phyloP scores from a whole-genome alignment of 768 basidiomycete genomes.

The Coprinopsis sp. region DNA sequence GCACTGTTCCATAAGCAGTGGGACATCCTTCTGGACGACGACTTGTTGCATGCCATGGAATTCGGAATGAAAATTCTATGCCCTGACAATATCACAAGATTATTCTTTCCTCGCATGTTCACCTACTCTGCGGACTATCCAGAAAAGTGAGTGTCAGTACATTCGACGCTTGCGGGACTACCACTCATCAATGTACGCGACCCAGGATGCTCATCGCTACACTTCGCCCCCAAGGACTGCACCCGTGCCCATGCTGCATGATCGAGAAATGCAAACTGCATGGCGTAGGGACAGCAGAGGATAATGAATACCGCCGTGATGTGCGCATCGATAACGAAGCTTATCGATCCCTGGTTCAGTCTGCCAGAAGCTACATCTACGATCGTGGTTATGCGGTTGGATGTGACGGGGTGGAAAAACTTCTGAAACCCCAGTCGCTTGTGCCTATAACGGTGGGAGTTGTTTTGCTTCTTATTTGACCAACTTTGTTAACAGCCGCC shows the following conservation, averaged over 20 bases:
- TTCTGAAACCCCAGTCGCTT: too few relatives aligned
- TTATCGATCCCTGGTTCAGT: not conserved
- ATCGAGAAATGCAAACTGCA: conserved; percentile 21
- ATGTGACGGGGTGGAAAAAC: too few relatives aligned
- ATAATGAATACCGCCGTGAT: not conserved
- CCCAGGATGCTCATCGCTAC: conserved; percentile 23
- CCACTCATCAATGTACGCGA: not conserved
- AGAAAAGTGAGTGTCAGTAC: conserved; percentile 3
- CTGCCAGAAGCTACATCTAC: not conserved
- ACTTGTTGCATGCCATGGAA: not conserved
- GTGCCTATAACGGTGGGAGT: not conserved
- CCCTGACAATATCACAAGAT: not conserved
- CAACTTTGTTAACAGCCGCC: not conserved
- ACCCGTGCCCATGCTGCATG: conserved; percentile 32
- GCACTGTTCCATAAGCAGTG: conserved; percentile 5
- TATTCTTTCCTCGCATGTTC: conserved; percentile 5
- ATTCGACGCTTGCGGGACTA: not conserved
- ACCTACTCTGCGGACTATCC: conserved; percentile 10
- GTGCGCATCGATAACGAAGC: not conserved
- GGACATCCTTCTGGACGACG: conserved; percentile 3
- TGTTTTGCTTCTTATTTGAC: not conserved
- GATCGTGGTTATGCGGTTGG: too few relatives aligned
- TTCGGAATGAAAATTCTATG: conserved; percentile 5
- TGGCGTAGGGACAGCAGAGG: conserved; percentile 20
- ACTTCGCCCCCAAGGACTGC: conserved; percentile 30